phyloP scores from a whole-genome alignment of 148 eudicot species.

The Camellia lanceoleosa region DNA sequence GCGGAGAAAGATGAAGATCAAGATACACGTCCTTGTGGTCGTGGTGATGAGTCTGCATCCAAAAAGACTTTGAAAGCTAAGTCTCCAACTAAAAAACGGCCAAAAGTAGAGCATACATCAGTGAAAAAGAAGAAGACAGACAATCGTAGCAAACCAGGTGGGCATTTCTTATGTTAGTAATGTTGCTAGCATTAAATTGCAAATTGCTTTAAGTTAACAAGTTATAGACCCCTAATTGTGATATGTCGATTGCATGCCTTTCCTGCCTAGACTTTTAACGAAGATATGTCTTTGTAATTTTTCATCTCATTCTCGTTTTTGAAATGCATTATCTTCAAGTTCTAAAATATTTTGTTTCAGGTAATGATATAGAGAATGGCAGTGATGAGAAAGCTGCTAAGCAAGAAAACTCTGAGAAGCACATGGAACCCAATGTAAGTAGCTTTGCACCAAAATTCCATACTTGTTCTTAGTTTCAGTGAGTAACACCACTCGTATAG shows the following conservation, averaged over 20 bases:
- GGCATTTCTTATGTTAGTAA: background rate
- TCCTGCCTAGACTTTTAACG: background rate
- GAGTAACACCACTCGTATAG: background rate
- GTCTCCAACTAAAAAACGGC: conserved; percentile 25
- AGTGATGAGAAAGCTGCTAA: conserved; percentile 23
- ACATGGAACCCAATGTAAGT: conserved; percentile 42
- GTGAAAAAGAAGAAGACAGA: conserved; percentile 44
- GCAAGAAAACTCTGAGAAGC: conserved; percentile 30
- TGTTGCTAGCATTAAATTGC: background rate
- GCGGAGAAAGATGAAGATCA: conserved; percentile 25
- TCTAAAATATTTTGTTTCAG: background rate
- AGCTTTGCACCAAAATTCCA: background rate
- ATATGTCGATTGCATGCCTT: background rate
- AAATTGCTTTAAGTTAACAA: background rate
- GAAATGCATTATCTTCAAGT: background rate
- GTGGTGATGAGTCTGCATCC: conserved; percentile 17
- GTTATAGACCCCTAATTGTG: background rate
- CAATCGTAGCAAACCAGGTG: conserved; percentile 31
- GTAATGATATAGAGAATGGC: conserved; percentile 35
- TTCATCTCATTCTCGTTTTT: background rate
- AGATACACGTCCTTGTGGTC: conserved; percentile 15
- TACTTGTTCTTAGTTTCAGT: background rate
- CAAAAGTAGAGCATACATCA: conserved; percentile 32
- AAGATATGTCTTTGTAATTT: background rate
- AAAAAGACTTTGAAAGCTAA: conserved; percentile 29